phyloP scores from a whole-genome alignment of 129 eudicot species.

The Oenanthe sinensis region DNA sequence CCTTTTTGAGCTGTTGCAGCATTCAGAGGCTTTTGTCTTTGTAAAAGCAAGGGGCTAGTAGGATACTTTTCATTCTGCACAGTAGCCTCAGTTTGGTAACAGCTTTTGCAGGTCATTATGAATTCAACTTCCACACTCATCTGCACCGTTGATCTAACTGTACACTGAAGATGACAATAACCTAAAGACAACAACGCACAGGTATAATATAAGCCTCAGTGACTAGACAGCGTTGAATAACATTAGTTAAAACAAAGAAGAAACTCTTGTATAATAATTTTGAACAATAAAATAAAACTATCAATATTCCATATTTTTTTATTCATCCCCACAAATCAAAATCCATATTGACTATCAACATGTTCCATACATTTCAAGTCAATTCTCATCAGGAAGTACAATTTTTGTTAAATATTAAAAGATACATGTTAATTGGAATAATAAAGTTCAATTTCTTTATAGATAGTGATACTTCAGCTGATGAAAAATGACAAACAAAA shows the following conservation, averaged over 20 bases:
- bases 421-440: neutral
- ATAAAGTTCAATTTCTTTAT: neutral
- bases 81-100: slow-evolving; percentile 28
- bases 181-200: slow-evolving; percentile 35
- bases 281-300: neutral
- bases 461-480: neutral
- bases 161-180: slow-evolving; percentile 68
- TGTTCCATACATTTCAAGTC: neutral
- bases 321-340: neutral
- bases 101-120: slow-evolving; percentile 53
- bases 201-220: neutral
- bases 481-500: too few relatives aligned
- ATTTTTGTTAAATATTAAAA: neutral
- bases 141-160: slow-evolving; percentile 38
- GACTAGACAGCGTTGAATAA: neutral
- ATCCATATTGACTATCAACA: neutral
- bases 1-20: slow-evolving; percentile 21
- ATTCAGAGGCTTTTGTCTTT: slow-evolving; percentile 50
- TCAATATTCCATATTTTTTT: neutral
- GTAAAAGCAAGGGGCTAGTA: slow-evolving; percentile 68
- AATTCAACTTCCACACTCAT: slow-evolving; percentile 35
- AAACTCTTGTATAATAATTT: neutral
- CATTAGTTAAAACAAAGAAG: neutral
- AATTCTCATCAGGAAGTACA: neutral
- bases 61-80: slow-evolving; percentile 35